Conservation (phyloP, 345 rosid genomes). For the Stellera chamaejasme region DNA sequence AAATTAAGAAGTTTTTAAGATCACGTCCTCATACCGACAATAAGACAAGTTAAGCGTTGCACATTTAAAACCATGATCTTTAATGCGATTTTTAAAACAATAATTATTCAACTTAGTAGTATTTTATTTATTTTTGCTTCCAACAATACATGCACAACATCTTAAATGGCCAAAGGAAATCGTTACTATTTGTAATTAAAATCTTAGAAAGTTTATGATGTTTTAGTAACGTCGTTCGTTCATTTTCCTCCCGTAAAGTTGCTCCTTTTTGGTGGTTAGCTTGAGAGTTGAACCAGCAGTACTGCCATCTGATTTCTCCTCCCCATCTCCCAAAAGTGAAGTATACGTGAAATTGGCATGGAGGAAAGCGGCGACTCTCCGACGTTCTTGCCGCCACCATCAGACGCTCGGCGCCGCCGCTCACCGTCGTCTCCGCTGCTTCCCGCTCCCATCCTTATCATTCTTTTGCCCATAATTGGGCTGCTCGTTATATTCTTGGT, state of each 20-base stretch:
- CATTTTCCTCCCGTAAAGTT: background rate
- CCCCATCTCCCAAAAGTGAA: background rate
- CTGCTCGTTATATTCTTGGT: conserved; percentile 32
- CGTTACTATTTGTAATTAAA: too few relatives aligned
- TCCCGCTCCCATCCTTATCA: conserved; percentile 39
- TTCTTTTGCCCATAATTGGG: conserved; percentile 35
- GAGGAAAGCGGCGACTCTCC: conserved; percentile 33
- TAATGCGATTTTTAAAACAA: too few relatives aligned
- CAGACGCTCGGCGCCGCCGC: conserved; percentile 28
- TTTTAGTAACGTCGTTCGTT: too few relatives aligned
- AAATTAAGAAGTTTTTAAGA: too few relatives aligned
- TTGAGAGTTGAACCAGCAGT: conserved; percentile 1
- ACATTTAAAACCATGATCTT: too few relatives aligned
- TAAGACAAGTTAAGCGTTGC: too few relatives aligned
- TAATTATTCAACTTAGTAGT: too few relatives aligned
- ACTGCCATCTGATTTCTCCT: background rate
- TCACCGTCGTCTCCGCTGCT: conserved; percentile 25
- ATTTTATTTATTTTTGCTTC: too few relatives aligned
- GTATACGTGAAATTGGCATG: background rate
- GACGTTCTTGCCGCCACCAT: conserved; percentile 38
- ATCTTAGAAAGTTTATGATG: too few relatives aligned
- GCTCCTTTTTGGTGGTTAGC: background rate
- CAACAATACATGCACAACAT: too few relatives aligned
- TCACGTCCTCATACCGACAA: too few relatives aligned
- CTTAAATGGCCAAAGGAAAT: too few relatives aligned